Evolutionary conservation across 2,329 filamentous ascomycete species (phyloP), one percentile per base, ranked within the genome.

Genomic region (Ophiosphaerella herpotricha): DNA sequence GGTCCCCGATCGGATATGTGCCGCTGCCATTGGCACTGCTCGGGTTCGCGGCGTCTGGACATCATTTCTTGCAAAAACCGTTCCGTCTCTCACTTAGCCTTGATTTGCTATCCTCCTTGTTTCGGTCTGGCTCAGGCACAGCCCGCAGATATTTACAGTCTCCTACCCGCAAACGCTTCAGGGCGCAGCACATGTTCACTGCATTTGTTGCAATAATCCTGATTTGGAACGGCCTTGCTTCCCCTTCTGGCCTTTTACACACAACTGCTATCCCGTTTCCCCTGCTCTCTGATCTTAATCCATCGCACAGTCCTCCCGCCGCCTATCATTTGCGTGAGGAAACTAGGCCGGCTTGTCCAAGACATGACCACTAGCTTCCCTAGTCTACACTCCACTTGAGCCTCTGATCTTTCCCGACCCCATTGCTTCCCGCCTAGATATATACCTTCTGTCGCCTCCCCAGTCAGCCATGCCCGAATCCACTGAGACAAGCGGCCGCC

Each of bases 91-190:
- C 54, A 37, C 58, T 55, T 41, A 54, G 58, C 54, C 49, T 55
- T 48, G 39, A 60, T 56, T 54, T 46, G 55, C 58, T 54, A 58
- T 55, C 41, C 55, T 58, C 52, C 49, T 55, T 47, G 39, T 61
- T 56, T 54, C 43, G 55, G 60, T 54, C 63, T 66, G 64, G 67
- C 60, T 60, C 64, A 70, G 61, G 61, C 70, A 73, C 70, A 70
- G 69, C 70, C 70, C 63, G 60, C 58, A 66, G 64, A 61, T 71
- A 70, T 72, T 72, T 73, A 62, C 66, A 66, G 68, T 63, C 55
- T 29, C 53, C 58, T 60, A 52, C 63, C 61, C 60, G 60, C 58
- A 64, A 63, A 54, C 48, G 48, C 51, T 58, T 51, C 54, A 50
- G 54, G 65, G 65, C 66, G 69, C 66, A 70, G 68, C 64, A 58